Evolutionary conservation across 2,329 filamentous ascomycete species (phyloP).

Genomic region (Xylariaceae sp.): DNA sequence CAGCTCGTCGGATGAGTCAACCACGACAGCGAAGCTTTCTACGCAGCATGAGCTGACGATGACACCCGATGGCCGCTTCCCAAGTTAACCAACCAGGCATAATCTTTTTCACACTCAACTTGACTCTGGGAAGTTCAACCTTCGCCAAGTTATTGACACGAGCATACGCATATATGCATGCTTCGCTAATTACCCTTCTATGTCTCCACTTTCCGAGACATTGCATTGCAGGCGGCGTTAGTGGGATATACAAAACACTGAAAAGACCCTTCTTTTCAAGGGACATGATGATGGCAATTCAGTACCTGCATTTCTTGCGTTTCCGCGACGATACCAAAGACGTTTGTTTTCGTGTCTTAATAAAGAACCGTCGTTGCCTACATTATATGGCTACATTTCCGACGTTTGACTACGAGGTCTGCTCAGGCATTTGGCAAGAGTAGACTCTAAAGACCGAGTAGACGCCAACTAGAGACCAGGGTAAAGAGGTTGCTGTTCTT

Average conservation of each 20-base stretch:
- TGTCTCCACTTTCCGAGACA: slow-evolving; percentile 22
- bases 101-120: slow-evolving; percentile 11
- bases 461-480: not conserved
- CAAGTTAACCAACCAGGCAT: slow-evolving; percentile 14
- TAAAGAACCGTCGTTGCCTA: slow-evolving; percentile 23
- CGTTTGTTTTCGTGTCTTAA: slow-evolving; percentile 33
- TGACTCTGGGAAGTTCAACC: slow-evolving; percentile 24
- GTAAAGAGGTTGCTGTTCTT: slow-evolving; percentile 8
- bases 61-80: slow-evolving; percentile 16
- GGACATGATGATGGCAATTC: slow-evolving; percentile 27
- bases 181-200: slow-evolving; percentile 35
- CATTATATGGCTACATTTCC: slow-evolving; percentile 26
- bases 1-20: slow-evolving; percentile 43
- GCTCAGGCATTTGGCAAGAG: not conserved
- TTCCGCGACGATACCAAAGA: slow-evolving; percentile 40
- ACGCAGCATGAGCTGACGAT: slow-evolving; percentile 24
- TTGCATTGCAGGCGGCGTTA: slow-evolving; percentile 41
- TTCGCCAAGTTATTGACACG: slow-evolving; percentile 23
- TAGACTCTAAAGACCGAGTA: slow-evolving; percentile 1
- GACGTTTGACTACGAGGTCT: not conserved
- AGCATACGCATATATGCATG: slow-evolving; percentile 33
- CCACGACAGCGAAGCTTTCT: slow-evolving; percentile 24
- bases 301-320: slow-evolving; percentile 35
- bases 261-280: slow-evolving; percentile 33
- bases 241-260: slow-evolving; percentile 38